These are phyloP conservation scores for Fusarium hostae DNA, from an alignment of 2,329 filamentous ascomycete species.

Conservation along the genomic window DNA sequence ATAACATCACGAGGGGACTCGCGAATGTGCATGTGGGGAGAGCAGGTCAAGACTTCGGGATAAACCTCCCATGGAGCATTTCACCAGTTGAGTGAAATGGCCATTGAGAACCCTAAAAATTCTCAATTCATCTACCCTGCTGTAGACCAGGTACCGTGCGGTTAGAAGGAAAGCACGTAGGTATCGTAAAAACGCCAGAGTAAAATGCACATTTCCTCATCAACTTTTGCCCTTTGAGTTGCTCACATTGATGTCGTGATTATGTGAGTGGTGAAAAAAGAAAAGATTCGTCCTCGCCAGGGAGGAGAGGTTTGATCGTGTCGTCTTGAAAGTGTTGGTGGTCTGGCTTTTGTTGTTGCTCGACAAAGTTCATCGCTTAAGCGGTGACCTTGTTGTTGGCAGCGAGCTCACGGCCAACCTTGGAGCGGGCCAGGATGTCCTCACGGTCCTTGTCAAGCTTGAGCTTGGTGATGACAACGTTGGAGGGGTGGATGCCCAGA, in stretches of 20 bases:
- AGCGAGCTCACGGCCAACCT: conserved; percentile 79
- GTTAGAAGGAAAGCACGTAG: conserved; percentile 43
- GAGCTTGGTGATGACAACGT: conserved; percentile 98
- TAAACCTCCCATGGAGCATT: conserved; percentile 80
- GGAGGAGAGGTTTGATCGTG: conserved; percentile 35
- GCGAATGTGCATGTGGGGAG: conserved; percentile 33
- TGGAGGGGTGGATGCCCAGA: conserved; percentile 93
- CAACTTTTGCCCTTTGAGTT: conserved; percentile 43
- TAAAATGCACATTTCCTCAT: conserved; percentile 52
- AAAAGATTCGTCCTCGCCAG: conserved; percentile 39
- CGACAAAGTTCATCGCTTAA: conserved; percentile 50
- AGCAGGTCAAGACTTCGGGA: conserved; percentile 69
- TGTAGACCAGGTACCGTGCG: conserved; percentile 48
- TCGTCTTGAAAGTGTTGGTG: conserved; percentile 21
- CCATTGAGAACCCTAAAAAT: conserved; percentile 70
- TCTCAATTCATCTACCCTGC: conserved; percentile 58
- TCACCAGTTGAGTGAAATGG: conserved; percentile 76
- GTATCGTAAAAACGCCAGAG: conserved; percentile 53
- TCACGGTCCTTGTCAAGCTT: conserved; percentile 98
- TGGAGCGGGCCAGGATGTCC: conserved; percentile 87
- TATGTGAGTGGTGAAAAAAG: conserved; percentile 32
- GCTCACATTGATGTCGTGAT: conserved; percentile 24
- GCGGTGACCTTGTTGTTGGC: conserved; percentile 76
- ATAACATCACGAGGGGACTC: conserved; percentile 29
- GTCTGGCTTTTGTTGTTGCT: conserved; percentile 37